A percentile compares a stretch with the other conserved stretches of the same genome.
Evolutionary conservation across 2,329 filamentous ascomycete genomes (phyloP).

Genomic region (Curvularia sp.): DNA sequence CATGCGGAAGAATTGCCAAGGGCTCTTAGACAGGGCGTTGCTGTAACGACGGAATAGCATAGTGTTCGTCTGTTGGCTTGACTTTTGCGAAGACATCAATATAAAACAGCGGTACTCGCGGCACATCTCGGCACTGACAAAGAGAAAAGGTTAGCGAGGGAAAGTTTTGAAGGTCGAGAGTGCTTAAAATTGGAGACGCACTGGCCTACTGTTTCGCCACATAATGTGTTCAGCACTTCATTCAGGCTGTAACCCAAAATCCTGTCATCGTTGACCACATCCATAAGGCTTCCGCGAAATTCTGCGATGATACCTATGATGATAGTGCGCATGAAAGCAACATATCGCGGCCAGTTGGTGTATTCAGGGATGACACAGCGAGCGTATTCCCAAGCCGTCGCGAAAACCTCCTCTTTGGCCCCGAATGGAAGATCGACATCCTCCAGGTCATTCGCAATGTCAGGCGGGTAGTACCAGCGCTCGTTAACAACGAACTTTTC

Average conservation of each 20-base stretch:
- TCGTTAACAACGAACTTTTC: background rate
- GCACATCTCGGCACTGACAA: conserved; percentile 4
- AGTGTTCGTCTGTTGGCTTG: conserved; percentile 16
- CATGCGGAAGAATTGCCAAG: conserved; percentile 42
- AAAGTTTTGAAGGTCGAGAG: background rate
- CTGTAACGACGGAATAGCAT: conserved; percentile 42
- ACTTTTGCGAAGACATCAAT: conserved; percentile 27
- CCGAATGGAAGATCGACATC: conserved; percentile 6
- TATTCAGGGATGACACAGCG: conserved; percentile 32
- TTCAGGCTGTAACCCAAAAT: conserved; percentile 7
- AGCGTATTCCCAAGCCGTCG: conserved; percentile 32
- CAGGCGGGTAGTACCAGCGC: conserved; percentile 13
- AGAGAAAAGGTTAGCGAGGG: background rate
- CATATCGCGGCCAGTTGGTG: conserved; percentile 31
- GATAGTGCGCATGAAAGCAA: conserved; percentile 31
- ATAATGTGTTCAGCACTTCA: conserved; percentile 6
- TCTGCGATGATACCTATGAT: conserved; percentile 10
- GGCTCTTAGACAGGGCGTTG: conserved; percentile 33
- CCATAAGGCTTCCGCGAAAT: conserved; percentile 3
- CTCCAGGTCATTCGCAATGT: conserved; percentile 9
- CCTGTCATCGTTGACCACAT: conserved; percentile 5
- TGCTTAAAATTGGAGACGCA: background rate
- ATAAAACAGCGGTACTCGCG: conserved; percentile 20
- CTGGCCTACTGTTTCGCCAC: conserved; percentile 3
- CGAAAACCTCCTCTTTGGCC: conserved; percentile 21